Conservation (phyloP, 75 land plant species). For the Azolla pinnata region DNA sequence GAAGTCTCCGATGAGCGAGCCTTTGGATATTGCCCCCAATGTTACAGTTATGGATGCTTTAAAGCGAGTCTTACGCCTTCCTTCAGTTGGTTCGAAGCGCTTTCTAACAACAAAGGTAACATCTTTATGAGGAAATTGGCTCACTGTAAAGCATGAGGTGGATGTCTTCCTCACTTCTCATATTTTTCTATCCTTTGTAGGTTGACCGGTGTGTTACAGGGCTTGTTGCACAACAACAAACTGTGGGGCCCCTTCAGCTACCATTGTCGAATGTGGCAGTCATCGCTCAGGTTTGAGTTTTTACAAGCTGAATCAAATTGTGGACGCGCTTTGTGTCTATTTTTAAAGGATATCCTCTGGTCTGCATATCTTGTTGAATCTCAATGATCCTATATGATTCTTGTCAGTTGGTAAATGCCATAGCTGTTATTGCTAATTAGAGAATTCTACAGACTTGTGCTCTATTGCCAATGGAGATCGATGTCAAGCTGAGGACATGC, state of each 20-base stretch:
- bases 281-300: slow-evolving; percentile 47
- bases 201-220: slow-evolving; percentile 97
- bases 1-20: slow-evolving; percentile 23
- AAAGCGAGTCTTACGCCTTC: slow-evolving; percentile 74
- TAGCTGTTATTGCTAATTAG: no score
- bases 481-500: no score
- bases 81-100: slow-evolving; percentile 79
- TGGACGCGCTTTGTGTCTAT: no score
- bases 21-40: slow-evolving; percentile 70
- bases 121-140: slow-evolving; percentile 2
- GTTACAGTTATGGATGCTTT: slow-evolving; percentile 57
- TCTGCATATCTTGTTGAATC: no score
- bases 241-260: slow-evolving; percentile 86
- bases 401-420: no score
- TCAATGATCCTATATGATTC: no score
- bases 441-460: no score
- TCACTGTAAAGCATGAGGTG: background rate
- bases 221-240: slow-evolving; percentile 92
- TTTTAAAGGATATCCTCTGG: no score
- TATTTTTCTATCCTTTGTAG: slow-evolving; percentile 8
- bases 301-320: no score
- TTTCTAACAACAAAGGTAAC: slow-evolving; percentile 76
- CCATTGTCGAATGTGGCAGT: slow-evolving; percentile 94
- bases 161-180: background rate
- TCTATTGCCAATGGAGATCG: no score